Conservation (phyloP, 768 basidiomycete species). For the Mrakia hoshinonis region DNA sequence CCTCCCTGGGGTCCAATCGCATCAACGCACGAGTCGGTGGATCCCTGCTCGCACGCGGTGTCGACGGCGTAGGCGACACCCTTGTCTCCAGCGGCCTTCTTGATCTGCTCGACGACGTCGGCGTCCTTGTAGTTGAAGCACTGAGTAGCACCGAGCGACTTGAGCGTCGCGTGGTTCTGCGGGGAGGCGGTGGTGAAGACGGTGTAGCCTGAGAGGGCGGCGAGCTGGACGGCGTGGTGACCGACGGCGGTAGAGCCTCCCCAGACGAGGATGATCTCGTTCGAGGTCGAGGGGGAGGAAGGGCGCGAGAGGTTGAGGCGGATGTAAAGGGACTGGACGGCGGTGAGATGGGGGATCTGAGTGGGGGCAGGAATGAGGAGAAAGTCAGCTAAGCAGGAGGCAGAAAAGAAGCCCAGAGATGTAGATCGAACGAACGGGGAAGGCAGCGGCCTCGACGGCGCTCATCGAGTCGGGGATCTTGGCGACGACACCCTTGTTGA, state of each 20-base stretch:
- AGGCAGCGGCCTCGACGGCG: not conserved
- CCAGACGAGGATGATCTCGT: slow-evolving; percentile 8
- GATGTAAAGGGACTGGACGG: slow-evolving; percentile 13
- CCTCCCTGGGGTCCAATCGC: slow-evolving; percentile 10
- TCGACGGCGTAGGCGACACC: slow-evolving; percentile 8
- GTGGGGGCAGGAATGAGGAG: not conserved
- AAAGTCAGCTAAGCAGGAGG: too few species aligned
- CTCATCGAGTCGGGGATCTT: not conserved
- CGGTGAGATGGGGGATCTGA: slow-evolving; percentile 18
- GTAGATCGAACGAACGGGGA: not conserved
- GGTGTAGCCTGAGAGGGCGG: slow-evolving; percentile 44
- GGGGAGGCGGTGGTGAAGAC: slow-evolving; percentile 47
- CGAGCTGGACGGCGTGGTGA: slow-evolving; percentile 44
- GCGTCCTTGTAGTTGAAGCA: slow-evolving; percentile 20
- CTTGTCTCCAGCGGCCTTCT: not conserved
- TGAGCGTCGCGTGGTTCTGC: slow-evolving; percentile 42
- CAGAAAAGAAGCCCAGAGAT: not conserved
- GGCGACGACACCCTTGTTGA: slow-evolving; percentile 7
- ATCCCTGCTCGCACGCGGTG: not conserved
- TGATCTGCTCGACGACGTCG: slow-evolving; percentile 17
- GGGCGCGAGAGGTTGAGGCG: slow-evolving; percentile 10
- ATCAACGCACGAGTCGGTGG: slow-evolving; percentile 1
- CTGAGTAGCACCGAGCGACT: slow-evolving; percentile 44
- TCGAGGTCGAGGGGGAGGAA: slow-evolving; percentile 2
- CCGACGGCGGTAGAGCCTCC: slow-evolving; percentile 35